Evolutionary conservation across 805 yeast genomes (phyloP).

Genomic region (Suhomyces prunicola): DNA sequence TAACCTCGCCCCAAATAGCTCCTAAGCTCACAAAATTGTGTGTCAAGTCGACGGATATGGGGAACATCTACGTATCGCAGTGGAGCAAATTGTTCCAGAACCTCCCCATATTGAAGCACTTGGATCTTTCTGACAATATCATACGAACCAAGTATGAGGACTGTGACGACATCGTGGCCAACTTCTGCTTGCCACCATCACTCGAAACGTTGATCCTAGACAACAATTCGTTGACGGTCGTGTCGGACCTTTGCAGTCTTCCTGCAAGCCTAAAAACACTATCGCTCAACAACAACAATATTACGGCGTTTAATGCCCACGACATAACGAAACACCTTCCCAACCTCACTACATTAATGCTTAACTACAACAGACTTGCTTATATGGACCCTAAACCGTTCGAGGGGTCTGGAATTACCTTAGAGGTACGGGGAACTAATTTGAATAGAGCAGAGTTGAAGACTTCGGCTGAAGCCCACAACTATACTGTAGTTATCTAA

Average conservation of each 20-base stretch:
- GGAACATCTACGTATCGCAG: conserved; percentile 25
- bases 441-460: not conserved
- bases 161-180: conserved; percentile 17
- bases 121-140: conserved; percentile 25
- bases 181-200: conserved; percentile 23
- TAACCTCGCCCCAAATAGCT: conserved; percentile 13
- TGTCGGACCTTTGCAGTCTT: conserved; percentile 19
- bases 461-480: not conserved
- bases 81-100: conserved; percentile 31
- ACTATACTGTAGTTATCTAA: not conserved
- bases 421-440: not conserved
- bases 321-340: conserved; percentile 9
- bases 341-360: not conserved
- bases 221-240: conserved; percentile 19
- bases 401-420: not conserved
- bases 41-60: conserved; percentile 33
- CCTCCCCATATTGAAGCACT: conserved; percentile 14
- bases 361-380: not conserved
- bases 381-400: not conserved
- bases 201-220: conserved; percentile 23
- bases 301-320: not conserved
- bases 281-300: conserved; percentile 14
- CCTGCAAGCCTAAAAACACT: conserved; percentile 27
- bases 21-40: conserved; percentile 20
- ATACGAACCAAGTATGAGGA: conserved; percentile 13